Conservation (phyloP, 2,329 filamentous ascomycete species). For the Mycosphaerella arachidis region DNA sequence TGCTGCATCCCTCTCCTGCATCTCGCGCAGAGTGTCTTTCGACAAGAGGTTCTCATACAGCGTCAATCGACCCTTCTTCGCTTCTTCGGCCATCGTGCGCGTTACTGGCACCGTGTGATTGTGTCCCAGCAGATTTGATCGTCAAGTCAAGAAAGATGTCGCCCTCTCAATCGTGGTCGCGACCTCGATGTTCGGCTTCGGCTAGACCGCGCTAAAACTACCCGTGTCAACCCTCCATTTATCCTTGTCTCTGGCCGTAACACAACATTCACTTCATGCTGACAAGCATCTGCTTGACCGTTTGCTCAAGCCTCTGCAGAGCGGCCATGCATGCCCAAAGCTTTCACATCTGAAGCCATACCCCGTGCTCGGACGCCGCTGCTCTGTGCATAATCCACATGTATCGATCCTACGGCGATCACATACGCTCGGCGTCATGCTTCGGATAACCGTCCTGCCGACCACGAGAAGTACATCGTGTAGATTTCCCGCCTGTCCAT, state of each 20-base stretch:
- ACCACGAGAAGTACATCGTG: not conserved
- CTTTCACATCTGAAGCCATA: not conserved
- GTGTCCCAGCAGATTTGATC: no score
- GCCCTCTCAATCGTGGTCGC: no score
- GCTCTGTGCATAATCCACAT: no score
- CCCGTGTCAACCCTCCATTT: not conserved
- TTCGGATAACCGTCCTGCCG: not conserved
- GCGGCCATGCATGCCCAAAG: not conserved
- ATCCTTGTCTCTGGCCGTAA: not conserved
- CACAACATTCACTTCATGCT: not conserved
- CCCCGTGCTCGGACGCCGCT: no score
- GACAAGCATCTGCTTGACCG: not conserved
- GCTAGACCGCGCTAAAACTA: not conserved
- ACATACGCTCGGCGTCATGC: not conserved
- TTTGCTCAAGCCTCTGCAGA: not conserved
- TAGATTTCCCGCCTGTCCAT: no score
- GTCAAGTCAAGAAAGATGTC: no score
- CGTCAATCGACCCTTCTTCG: conserved; percentile 27
- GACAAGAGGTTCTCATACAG: conserved; percentile 77
- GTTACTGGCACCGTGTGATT: no score
- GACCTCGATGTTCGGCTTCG: not conserved
- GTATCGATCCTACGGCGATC: not conserved
- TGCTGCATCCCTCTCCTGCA: conserved; percentile 48
- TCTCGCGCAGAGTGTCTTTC: conserved; percentile 56
- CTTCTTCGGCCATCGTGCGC: conserved; percentile 21